Percentiles rank a stretch among this genome's conserved stretches.
Conservation (phyloP, 331 rosid genomes). For the Acacia concinna region DNA sequence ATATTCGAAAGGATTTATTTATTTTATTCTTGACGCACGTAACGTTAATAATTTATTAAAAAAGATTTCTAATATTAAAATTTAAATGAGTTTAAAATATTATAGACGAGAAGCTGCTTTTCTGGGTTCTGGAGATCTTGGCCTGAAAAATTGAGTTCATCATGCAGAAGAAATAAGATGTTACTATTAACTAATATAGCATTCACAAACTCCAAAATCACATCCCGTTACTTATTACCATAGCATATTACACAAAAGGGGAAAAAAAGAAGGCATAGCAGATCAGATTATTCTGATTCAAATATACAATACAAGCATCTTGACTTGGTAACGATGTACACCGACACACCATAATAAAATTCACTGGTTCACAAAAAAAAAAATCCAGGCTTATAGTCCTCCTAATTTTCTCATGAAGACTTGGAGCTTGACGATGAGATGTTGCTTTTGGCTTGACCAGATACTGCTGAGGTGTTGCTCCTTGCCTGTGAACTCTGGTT, state of each 20-base stretch:
- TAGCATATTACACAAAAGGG: background rate
- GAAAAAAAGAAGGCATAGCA: background rate
- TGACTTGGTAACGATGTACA: background rate
- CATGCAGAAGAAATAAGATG: background rate
- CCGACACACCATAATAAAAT: constrained; percentile 11
- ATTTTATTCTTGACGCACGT: too few relatives aligned
- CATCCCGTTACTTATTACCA: background rate
- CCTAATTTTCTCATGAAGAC: constrained; percentile 20
- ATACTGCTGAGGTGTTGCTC: constrained; percentile 40
- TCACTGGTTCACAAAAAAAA: background rate
- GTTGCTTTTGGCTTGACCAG: constrained; percentile 46
- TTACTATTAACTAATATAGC: background rate
- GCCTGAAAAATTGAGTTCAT: too few relatives aligned
- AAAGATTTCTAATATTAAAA: background rate
- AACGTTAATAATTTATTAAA: too few relatives aligned
- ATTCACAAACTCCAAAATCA: background rate
- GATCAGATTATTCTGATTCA: constrained; percentile 28
- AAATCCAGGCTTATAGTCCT: background rate
- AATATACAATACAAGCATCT: constrained; percentile 26
- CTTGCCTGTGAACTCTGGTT: constrained; percentile 45
- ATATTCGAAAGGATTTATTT: too few relatives aligned
- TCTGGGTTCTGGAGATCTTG: too few relatives aligned
- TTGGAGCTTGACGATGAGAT: constrained; percentile 22
- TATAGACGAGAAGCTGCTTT: too few relatives aligned
- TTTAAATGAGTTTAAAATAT: background rate